Evolutionary conservation across 2,329 filamentous ascomycete genomes (phyloP).

Genomic region (Juglanconis oblonga): DNA sequence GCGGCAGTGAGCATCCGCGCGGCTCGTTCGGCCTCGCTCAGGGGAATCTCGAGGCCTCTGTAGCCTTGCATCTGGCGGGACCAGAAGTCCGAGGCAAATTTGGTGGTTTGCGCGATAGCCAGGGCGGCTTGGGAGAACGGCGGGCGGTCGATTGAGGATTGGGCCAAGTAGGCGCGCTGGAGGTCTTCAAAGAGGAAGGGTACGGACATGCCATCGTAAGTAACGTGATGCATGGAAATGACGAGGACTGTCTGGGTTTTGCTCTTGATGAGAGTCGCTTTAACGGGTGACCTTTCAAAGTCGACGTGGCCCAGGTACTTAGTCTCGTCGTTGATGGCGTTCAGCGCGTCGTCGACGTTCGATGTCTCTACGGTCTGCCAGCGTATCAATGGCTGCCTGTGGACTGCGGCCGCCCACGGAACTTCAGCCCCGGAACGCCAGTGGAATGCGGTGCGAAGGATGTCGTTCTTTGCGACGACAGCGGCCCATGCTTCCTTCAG

Average conservation of each 20-base stretch:
- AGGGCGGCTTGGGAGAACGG: conserved; percentile 15
- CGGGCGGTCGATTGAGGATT: not conserved
- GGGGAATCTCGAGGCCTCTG: not conserved
- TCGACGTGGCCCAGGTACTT: not conserved
- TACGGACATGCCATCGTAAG: conserved; percentile 11
- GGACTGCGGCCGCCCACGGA: not conserved
- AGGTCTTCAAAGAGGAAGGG: conserved; percentile 8
- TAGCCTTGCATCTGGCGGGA: not conserved
- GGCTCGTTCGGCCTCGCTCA: not conserved
- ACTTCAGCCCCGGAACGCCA: not conserved
- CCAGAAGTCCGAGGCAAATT: conserved; percentile 15
- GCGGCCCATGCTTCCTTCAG: conserved; percentile 18
- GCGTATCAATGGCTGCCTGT: not conserved
- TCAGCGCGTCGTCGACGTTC: not conserved
- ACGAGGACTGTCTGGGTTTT: not conserved
- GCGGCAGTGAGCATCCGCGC: not conserved
- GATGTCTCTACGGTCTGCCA: not conserved
- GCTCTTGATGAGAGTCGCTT: not conserved
- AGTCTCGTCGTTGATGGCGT: not conserved
- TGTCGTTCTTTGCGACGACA: conserved; percentile 21
- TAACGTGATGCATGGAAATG: conserved; percentile 8
- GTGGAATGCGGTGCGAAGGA: conserved; percentile 29
- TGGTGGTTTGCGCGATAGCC: conserved; percentile 19
- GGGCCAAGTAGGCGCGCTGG: not conserved
- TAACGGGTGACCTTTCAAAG: not conserved